Conservation (phyloP, 2,329 filamentous ascomycete genomes). For the Pseudopyricularia javanii region DNA sequence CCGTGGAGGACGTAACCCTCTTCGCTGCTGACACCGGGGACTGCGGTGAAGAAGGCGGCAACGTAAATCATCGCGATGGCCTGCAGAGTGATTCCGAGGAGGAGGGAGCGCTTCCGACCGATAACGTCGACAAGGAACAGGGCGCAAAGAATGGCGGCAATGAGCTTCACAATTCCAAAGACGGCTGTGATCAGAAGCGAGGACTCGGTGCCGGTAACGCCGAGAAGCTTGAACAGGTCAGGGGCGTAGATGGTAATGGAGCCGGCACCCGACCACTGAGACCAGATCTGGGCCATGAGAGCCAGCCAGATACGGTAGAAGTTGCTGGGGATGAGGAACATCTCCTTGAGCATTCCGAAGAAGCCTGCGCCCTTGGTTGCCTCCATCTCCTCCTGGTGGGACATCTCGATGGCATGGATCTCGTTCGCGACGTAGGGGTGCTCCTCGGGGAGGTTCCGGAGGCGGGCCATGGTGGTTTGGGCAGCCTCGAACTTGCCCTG, state of each 20-base stretch:
- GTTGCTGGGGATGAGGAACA: conserved; percentile 56
- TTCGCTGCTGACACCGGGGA: conserved; percentile 41
- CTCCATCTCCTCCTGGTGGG: conserved; percentile 59
- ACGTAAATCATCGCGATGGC: conserved; percentile 48
- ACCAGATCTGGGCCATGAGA: conserved; percentile 54
- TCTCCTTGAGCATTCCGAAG: conserved; percentile 52
- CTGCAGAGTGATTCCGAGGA: conserved; percentile 47
- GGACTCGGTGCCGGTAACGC: conserved; percentile 53
- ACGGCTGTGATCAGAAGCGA: conserved; percentile 61
- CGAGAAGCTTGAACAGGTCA: conserved; percentile 58
- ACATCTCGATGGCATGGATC: conserved; percentile 48
- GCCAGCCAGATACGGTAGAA: conserved; percentile 59
- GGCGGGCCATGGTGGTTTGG: conserved; percentile 33
- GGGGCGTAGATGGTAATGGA: conserved; percentile 65
- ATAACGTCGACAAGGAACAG: conserved; percentile 68
- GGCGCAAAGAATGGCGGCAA: conserved; percentile 52
- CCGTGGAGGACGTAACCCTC: conserved; percentile 32
- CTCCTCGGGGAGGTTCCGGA: conserved; percentile 45
- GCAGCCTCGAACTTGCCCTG: conserved; percentile 46
- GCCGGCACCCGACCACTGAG: conserved; percentile 60
- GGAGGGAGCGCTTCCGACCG: conserved; percentile 55
- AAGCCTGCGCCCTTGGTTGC: conserved; percentile 54
- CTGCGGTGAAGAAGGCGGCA: conserved; percentile 44
- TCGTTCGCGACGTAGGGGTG: conserved; percentile 50
- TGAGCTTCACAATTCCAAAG: conserved; percentile 62